Evolutionary conservation across 805 yeast genomes (phyloP).

Genomic region (Yamadazyma paraphyllophila): DNA sequence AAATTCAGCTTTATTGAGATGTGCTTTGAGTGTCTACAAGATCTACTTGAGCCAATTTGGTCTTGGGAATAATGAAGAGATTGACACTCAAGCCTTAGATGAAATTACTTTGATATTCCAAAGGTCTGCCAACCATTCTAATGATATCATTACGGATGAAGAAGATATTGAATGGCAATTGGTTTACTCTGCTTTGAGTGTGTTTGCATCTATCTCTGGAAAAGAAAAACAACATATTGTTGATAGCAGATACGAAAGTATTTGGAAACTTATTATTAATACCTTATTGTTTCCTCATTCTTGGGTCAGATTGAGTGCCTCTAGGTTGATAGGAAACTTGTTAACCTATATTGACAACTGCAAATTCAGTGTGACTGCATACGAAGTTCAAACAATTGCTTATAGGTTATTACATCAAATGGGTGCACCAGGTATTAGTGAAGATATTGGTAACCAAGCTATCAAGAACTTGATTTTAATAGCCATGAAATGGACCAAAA

Average conservation of each 20-base stretch:
- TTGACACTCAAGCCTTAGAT: slow-evolving; percentile 40
- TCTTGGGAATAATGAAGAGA: slow-evolving; percentile 28
- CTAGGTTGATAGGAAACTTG: slow-evolving; percentile 56
- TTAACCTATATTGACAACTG: slow-evolving; percentile 41
- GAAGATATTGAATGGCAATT: slow-evolving; percentile 69
- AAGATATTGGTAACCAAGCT: slow-evolving; percentile 58
- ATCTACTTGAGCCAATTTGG: slow-evolving; percentile 54
- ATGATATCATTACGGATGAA: slow-evolving; percentile 32
- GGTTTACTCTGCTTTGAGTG: slow-evolving; percentile 62
- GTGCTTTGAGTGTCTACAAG: slow-evolving; percentile 74
- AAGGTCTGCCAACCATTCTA: slow-evolving; percentile 28
- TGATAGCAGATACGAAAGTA: slow-evolving; percentile 23
- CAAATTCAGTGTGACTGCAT: slow-evolving; percentile 33
- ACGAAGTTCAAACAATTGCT: slow-evolving; percentile 65
- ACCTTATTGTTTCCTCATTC: slow-evolving; percentile 80
- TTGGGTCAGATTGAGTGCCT: slow-evolving; percentile 77
- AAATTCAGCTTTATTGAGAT: slow-evolving; percentile 55
- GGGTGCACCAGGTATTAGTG: slow-evolving; percentile 72
- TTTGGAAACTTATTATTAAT: slow-evolving; percentile 55
- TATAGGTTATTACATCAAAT: slow-evolving; percentile 72
- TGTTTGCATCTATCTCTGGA: slow-evolving; percentile 44
- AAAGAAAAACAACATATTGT: slow-evolving; percentile 32
- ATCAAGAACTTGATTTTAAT: slow-evolving; percentile 66
- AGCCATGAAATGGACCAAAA: slow-evolving; percentile 58
- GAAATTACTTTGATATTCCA: slow-evolving; percentile 24